Evolutionary conservation across 768 basidiomycete species (phyloP).

Genomic region (Harrya chromipes): DNA sequence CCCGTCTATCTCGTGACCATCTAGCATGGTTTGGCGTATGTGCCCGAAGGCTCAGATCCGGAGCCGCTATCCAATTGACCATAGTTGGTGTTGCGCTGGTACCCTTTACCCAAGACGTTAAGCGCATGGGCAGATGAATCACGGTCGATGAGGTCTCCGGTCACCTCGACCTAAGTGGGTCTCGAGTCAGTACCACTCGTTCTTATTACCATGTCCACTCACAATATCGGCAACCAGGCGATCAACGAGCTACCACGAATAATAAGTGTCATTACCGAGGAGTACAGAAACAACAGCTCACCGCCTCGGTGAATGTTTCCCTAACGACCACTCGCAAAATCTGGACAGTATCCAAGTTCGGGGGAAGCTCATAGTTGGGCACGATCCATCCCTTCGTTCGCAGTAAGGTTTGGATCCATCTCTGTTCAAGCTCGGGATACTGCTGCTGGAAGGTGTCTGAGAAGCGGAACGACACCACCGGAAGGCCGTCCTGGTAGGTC

Average conservation of each 20-base stretch:
- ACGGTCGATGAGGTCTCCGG: constrained; percentile 49
- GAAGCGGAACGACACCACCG: constrained; percentile 55
- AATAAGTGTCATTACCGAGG: constrained; percentile 28
- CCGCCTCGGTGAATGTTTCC: constrained; percentile 51
- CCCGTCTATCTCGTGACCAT: not conserved
- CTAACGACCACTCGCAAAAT: constrained; percentile 63
- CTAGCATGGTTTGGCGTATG: constrained; percentile 67
- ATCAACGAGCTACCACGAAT: constrained; percentile 48
- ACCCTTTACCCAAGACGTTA: constrained; percentile 36
- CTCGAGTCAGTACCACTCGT: constrained; percentile 1
- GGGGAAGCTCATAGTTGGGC: constrained; percentile 59
- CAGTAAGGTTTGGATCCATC: constrained; percentile 51
- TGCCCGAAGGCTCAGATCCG: constrained; percentile 50
- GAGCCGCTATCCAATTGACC: constrained; percentile 50
- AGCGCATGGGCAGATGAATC: constrained; percentile 53
- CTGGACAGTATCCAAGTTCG: constrained; percentile 46
- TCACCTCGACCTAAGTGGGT: constrained; percentile 53
- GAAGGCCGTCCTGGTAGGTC: constrained; percentile 48
- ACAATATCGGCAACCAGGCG: constrained; percentile 69
- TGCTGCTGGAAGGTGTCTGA: constrained; percentile 49
- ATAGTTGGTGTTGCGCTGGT: constrained; percentile 29
- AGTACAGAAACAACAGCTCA: constrained; percentile 28
- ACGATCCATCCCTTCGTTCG: constrained; percentile 55
- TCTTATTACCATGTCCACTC: constrained; percentile 25
- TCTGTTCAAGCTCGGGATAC: constrained; percentile 56